These are phyloP conservation scores for Poronia punctata DNA, from an alignment of 495 filamentous ascomycete genomes.

Conservation along the genomic window DNA sequence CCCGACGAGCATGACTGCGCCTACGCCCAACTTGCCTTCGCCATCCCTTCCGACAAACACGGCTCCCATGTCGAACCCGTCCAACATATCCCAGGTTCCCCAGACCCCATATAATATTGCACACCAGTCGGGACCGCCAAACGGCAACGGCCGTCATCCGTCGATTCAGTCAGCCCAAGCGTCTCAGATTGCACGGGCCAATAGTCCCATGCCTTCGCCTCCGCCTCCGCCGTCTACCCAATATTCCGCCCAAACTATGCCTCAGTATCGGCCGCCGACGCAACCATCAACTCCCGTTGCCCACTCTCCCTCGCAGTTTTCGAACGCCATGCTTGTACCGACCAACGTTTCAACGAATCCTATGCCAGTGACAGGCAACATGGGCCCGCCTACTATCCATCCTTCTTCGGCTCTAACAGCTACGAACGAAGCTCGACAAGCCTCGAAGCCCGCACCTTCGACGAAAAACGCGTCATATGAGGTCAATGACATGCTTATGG, in stretches of 20 bases:
- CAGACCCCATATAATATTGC: conserved; percentile 19
- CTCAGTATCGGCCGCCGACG: background rate
- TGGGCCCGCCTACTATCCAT: conserved; percentile 61
- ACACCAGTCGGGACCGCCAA: conserved; percentile 31
- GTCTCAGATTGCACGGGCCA: conserved; percentile 15
- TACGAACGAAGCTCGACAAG: conserved; percentile 11
- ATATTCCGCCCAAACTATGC: background rate
- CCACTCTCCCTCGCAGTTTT: conserved; percentile 25
- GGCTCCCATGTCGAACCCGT: conserved; percentile 9
- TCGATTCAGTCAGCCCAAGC: conserved; percentile 46
- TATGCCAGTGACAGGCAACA: conserved; percentile 36
- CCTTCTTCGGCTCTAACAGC: conserved; percentile 10
- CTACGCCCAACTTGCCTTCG: too few species aligned
- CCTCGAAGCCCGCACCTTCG: conserved; percentile 53
- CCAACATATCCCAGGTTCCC: conserved; percentile 16
- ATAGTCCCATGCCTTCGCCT: conserved; percentile 23
- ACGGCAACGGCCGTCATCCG: conserved; percentile 37
- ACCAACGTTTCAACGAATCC: conserved; percentile 16
- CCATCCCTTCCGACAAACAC: conserved; percentile 11
- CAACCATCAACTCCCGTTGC: conserved; percentile 11
- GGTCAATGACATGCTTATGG: conserved; percentile 67
- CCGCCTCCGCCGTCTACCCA: conserved; percentile 21
- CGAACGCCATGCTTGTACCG: conserved; percentile 32
- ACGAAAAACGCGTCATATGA: conserved; percentile 60
- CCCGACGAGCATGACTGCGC: conserved; percentile 10